phyloP scores from a whole-genome alignment of 2,329 filamentous ascomycete species.

The Leptoxyphium fumago region DNA sequence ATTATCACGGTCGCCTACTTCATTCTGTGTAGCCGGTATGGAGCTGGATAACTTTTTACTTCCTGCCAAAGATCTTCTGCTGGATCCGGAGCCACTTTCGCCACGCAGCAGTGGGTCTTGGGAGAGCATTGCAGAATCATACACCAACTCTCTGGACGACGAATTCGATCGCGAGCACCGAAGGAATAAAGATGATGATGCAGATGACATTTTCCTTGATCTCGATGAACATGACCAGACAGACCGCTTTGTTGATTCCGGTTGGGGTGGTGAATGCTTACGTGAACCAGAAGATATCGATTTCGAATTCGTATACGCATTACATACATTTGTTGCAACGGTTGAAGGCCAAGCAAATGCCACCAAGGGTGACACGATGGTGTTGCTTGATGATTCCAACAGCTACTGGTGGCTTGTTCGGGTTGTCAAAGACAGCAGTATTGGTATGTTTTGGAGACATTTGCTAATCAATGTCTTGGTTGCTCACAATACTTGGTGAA shows the following conservation, averaged over 20 bases:
- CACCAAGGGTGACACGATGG: constrained; percentile 97
- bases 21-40: constrained; percentile 19
- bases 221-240: constrained; percentile 25
- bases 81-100: constrained; percentile 22
- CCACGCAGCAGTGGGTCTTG: constrained; percentile 14
- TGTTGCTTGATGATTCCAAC: constrained; percentile 93
- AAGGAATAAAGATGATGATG: constrained; percentile 39
- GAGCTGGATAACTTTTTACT: constrained; percentile 26
- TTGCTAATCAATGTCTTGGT: background rate
- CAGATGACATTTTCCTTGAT: constrained; percentile 41
- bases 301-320: constrained; percentile 97
- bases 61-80: constrained; percentile 27
- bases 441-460: constrained; percentile 39
- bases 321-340: constrained; percentile 94
- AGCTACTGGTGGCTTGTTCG: constrained; percentile 99
- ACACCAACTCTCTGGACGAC: constrained; percentile 9
- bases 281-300: constrained; percentile 93
- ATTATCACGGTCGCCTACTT: constrained; percentile 28
- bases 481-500: constrained; percentile 22
- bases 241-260: constrained; percentile 51
- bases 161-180: constrained; percentile 12
- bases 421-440: constrained; percentile 94
- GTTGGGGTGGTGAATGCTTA: constrained; percentile 75
- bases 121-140: constrained; percentile 14
- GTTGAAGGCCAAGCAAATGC: constrained; percentile 98